Percentiles rank a stretch among this genome's conserved stretches.
Evolutionary conservation across 768 basidiomycete species (phyloP).

Genomic region (Agrocybe praecox): DNA sequence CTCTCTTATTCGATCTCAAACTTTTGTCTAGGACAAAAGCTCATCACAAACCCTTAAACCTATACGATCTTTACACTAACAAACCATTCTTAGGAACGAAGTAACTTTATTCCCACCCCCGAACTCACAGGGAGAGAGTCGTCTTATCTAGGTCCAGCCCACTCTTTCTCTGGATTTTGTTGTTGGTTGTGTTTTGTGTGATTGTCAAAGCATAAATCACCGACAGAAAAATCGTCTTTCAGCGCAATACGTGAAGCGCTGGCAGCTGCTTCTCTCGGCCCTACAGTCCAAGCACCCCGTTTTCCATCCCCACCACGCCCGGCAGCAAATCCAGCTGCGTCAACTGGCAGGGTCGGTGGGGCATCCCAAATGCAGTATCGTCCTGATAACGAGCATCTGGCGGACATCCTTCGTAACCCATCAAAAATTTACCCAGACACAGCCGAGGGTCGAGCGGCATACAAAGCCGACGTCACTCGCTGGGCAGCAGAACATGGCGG

Average conservation of each 20-base stretch:
- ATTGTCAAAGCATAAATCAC: too few species aligned
- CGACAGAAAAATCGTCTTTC: too few species aligned
- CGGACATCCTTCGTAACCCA: neutral
- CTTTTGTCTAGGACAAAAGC: too few species aligned
- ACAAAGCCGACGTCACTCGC: conserved; percentile 8
- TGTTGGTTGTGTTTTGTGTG: too few species aligned
- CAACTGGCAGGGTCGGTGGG: neutral
- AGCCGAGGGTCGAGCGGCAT: conserved; percentile 12
- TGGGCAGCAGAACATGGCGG: conserved; percentile 4
- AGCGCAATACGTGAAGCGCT: neutral
- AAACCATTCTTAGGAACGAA: too few species aligned
- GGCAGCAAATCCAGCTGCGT: neutral
- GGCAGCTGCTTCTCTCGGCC: neutral
- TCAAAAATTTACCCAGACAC: conserved; percentile 16
- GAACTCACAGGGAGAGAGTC: too few species aligned
- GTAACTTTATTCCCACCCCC: too few species aligned
- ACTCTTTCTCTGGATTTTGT: too few species aligned
- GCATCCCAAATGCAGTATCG: neutral
- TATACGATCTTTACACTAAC: too few species aligned
- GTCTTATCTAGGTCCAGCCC: too few species aligned
- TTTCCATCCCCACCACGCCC: neutral
- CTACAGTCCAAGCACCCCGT: neutral
- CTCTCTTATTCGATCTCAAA: too few species aligned
- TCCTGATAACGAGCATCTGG: neutral
- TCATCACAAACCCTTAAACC: too few species aligned